phyloP scores from a whole-genome alignment of 192 early-diverging fungal species.

The Backusella mclennaniae region DNA sequence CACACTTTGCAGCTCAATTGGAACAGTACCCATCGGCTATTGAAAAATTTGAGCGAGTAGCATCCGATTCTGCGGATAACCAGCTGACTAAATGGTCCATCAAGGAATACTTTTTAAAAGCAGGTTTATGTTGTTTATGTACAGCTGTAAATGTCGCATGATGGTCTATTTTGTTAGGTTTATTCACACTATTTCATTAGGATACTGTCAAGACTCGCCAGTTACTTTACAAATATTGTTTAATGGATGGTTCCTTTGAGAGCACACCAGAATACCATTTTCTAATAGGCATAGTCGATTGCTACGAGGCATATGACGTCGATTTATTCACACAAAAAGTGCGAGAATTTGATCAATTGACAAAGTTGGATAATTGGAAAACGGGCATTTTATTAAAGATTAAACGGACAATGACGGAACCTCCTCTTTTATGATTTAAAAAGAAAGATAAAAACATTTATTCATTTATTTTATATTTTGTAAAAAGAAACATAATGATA shows the following conservation, averaged over 20 bases:
- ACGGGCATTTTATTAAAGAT: constrained; percentile 84
- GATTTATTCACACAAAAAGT: constrained; percentile 83
- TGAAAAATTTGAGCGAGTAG: constrained; percentile 85
- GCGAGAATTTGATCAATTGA: constrained; percentile 80
- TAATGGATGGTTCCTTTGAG: constrained; percentile 83
- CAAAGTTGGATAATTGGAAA: constrained; percentile 95
- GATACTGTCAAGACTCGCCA: constrained; percentile 73
- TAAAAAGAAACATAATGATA: neutral
- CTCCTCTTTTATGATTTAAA: too few relatives aligned
- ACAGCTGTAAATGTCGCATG: constrained; percentile 44
- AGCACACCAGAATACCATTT: constrained; percentile 84
- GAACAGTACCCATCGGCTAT: constrained; percentile 87
- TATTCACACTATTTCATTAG: constrained; percentile 26
- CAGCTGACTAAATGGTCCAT: constrained; percentile 93
- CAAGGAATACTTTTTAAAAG: constrained; percentile 96
- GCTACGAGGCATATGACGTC: constrained; percentile 72
- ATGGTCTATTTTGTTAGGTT: too few relatives aligned
- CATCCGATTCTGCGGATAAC: constrained; percentile 78
- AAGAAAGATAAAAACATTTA: constrained; percentile 24
- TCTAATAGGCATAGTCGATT: constrained; percentile 63
- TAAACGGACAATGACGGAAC: constrained; percentile 50
- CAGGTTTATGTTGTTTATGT: constrained; percentile 85
- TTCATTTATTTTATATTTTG: too few relatives aligned
- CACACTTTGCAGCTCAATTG: constrained; percentile 82
- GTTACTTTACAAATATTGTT: constrained; percentile 79